Evolutionary conservation across 108 stramenopile genomes (phyloP).

Genomic region (Tribonema minus): DNA sequence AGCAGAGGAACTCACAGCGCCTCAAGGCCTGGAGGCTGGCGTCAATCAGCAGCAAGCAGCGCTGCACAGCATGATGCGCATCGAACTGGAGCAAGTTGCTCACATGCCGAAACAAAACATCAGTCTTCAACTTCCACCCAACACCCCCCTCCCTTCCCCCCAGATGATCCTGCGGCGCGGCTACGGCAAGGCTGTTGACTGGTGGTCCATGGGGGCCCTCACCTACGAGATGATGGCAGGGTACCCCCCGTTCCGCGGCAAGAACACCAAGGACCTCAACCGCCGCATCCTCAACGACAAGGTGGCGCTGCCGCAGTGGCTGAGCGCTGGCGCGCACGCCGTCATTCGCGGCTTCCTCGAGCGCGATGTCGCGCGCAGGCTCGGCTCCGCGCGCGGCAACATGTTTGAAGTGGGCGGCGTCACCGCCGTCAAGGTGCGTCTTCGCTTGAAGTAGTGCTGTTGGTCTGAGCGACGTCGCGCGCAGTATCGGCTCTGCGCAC

Average conservation of each 20-base stretch:
- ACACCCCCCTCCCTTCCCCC: neutral
- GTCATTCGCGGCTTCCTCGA: slow-evolving; percentile 80
- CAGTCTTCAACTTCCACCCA: neutral
- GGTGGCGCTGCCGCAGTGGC: slow-evolving; percentile 49
- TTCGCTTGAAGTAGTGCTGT: no score
- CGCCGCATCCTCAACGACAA: slow-evolving; percentile 88
- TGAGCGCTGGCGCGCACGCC: slow-evolving; percentile 12
- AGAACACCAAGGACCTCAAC: slow-evolving; percentile 81
- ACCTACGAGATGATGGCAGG: slow-evolving; percentile 95
- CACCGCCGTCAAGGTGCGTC: slow-evolving; percentile 71
- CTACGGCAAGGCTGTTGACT: slow-evolving; percentile 95
- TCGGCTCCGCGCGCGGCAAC: slow-evolving; percentile 78
- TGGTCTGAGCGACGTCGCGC: slow-evolving; percentile 73
- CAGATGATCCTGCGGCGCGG: slow-evolving; percentile 65
- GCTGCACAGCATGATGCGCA: neutral
- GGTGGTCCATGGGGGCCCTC: slow-evolving; percentile 86
- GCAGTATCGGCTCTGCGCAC: slow-evolving; percentile 78
- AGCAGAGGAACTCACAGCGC: neutral
- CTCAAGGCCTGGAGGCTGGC: neutral
- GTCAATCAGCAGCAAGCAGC: neutral
- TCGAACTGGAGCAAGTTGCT: neutral
- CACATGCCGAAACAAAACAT: slow-evolving; percentile 13
- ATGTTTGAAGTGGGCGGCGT: slow-evolving; percentile 98
- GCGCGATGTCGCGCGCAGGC: slow-evolving; percentile 74
- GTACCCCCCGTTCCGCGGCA: slow-evolving; percentile 80